Evolutionary conservation across 345 rosid species (phyloP).

Genomic region (Orychophragmus violaceus): DNA sequence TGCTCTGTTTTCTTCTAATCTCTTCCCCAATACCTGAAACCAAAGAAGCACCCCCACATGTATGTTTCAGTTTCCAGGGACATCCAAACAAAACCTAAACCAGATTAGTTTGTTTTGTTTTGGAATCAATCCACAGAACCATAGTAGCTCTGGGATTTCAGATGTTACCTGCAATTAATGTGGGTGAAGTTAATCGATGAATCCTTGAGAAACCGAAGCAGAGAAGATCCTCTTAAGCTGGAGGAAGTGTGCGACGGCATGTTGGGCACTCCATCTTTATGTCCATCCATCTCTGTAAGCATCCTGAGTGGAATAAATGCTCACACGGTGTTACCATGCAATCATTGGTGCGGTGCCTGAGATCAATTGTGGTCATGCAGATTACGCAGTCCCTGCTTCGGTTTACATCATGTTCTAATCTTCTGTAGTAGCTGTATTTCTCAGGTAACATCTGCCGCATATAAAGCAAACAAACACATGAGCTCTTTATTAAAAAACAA

Average conservation of each 20-base stretch:
- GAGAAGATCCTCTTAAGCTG: too few relatives aligned
- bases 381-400: constrained; percentile 77
- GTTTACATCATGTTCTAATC: constrained; percentile 47
- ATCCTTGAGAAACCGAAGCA: too few relatives aligned
- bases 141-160: not conserved
- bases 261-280: constrained; percentile 99
- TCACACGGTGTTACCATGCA: constrained; percentile 99
- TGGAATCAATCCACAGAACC: not conserved
- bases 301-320: constrained; percentile 90
- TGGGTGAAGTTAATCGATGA: constrained; percentile 7
- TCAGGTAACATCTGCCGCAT: constrained; percentile 91
- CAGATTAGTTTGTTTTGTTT: not conserved
- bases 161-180: constrained; percentile 3
- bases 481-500: too few relatives aligned
- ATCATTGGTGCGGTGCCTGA: constrained; percentile 51
- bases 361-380: constrained; percentile 89
- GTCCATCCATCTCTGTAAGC: constrained; percentile 99
- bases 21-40: constrained; percentile 8
- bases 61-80: not conserved
- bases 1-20: constrained; percentile 4
- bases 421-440: constrained; percentile 84
- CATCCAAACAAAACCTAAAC: not conserved
- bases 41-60: not conserved
- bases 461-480: constrained; percentile 30
- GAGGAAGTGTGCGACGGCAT: constrained; percentile 88